phyloP scores from a whole-genome alignment of 441 rosid genomes.

The Aquilaria agallochum region DNA sequence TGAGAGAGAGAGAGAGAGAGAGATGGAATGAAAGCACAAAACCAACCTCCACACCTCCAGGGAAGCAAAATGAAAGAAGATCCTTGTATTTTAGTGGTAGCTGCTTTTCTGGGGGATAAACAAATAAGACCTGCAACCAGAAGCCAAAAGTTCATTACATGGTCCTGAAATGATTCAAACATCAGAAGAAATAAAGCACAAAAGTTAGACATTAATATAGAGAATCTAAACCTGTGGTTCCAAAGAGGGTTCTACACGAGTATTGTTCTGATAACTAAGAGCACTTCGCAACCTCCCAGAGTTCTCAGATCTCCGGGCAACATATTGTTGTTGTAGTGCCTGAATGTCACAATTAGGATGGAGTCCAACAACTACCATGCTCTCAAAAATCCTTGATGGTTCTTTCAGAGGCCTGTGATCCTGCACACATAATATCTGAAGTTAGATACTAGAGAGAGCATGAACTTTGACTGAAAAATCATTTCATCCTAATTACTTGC shows the following conservation, averaged over 20 bases:
- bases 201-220: constrained; percentile 5
- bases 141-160: constrained; percentile 19
- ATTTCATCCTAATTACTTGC: too few species aligned
- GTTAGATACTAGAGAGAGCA: neutral
- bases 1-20: too few species aligned
- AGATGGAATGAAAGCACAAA: neutral
- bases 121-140: constrained; percentile 70
- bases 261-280: constrained; percentile 52
- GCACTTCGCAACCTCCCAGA: constrained; percentile 62
- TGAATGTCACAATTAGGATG: constrained; percentile 88
- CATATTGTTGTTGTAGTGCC: constrained; percentile 70
- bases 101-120: constrained; percentile 84
- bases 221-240: constrained; percentile 76
- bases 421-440: constrained; percentile 36
- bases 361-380: constrained; percentile 93
- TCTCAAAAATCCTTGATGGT: constrained; percentile 89
- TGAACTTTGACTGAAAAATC: too few species aligned
- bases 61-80: constrained; percentile 95
- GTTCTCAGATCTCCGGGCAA: constrained; percentile 55
- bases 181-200: neutral
- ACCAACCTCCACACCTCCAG: constrained; percentile 90
- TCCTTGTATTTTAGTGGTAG: constrained; percentile 82
- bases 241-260: constrained; percentile 71
- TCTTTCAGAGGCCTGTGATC: constrained; percentile 76
- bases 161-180: neutral